Evolutionary conservation across 495 filamentous ascomycete species (phyloP), one percentile per base, ranked within the genome.

Genomic region (Penicillium simplicissimum): DNA sequence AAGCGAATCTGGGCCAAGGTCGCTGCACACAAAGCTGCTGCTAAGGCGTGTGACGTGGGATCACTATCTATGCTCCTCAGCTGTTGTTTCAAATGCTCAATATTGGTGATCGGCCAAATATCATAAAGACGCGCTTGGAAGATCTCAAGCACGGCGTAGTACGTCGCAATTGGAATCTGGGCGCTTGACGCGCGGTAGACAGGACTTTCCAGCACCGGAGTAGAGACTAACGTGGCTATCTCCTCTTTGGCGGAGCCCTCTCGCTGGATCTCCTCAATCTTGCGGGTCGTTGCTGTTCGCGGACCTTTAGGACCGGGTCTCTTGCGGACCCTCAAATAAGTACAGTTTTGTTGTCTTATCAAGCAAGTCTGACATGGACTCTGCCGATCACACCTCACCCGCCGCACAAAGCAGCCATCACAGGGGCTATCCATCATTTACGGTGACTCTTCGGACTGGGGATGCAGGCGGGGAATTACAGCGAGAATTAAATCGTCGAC

Each of bases 321-420:
- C 25, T 62, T 63, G 51, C 64, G 64, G 28, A 66, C 57, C 35
- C 61, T 60, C 43, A 63, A 35, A 48, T 63, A 66, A 15, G 64
- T 66, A 59, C 64, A 66, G 13, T 5, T 40, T 38, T 66, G 64
- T 15, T 23, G 28, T 51, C 60, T 45, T 14, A 36, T 59, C 21
- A 59, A 19, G 48, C 64, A 66, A 11, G 60, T 45, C 37, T 58
- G 47, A 48, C 64, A 66, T 23, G 64, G 60, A 43, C 51, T 37
- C 25, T 63, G 56, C n/a, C 64, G 60, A 66, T 66, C 64, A 37
- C 64, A 66, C 38, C 53, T 66, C 9, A 66, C 64, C 17, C 64
- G 55, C 7, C 64, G 64, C 4, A 66, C 45, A 33, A 62, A 62
- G 52, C 64, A 66, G 17, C 60, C 52, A 52, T 66, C 64, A 35